Evolutionary conservation across 2,329 filamentous ascomycete genomes (phyloP).

Genomic region (Metarhizium sp.): DNA sequence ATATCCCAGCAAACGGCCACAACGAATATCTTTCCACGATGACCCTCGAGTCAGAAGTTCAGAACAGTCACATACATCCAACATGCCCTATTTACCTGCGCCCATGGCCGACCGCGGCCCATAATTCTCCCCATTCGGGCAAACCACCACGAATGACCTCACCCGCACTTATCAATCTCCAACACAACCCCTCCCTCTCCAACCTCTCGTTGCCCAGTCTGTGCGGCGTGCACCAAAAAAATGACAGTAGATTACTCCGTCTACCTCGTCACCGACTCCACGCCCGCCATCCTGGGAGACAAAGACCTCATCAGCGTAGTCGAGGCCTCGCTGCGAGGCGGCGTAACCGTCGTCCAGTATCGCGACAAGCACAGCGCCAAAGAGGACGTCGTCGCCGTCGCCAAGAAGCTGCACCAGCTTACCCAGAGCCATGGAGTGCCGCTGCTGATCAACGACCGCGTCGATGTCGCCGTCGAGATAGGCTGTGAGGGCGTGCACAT

Average conservation of each 20-base stretch:
- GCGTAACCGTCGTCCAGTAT: conserved; percentile 81
- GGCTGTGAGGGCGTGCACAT: conserved; percentile 89
- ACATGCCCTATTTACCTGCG: too few species aligned
- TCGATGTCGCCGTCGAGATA: conserved; percentile 79
- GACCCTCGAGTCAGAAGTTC: too few species aligned
- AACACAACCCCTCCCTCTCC: not conserved
- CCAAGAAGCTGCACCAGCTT: conserved; percentile 59
- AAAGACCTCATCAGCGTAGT: conserved; percentile 65
- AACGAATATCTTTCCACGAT: too few species aligned
- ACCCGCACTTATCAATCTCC: not conserved
- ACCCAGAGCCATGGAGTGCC: conserved; percentile 62
- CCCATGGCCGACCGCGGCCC: not conserved
- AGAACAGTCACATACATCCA: too few species aligned
- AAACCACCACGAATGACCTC: not conserved
- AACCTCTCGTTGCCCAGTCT: not conserved
- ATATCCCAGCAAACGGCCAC: too few species aligned
- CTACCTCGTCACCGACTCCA: conserved; percentile 90
- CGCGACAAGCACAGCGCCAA: conserved; percentile 81
- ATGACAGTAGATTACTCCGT: conserved; percentile 60
- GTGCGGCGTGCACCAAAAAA: not conserved
- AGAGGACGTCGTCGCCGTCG: conserved; percentile 59
- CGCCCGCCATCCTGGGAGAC: conserved; percentile 67
- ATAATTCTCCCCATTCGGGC: not conserved
- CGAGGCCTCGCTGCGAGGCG: conserved; percentile 64
- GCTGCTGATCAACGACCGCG: conserved; percentile 84